phyloP scores from a whole-genome alignment of 1,284 basidiomycete genomes.

The Athelia psychrophila region DNA sequence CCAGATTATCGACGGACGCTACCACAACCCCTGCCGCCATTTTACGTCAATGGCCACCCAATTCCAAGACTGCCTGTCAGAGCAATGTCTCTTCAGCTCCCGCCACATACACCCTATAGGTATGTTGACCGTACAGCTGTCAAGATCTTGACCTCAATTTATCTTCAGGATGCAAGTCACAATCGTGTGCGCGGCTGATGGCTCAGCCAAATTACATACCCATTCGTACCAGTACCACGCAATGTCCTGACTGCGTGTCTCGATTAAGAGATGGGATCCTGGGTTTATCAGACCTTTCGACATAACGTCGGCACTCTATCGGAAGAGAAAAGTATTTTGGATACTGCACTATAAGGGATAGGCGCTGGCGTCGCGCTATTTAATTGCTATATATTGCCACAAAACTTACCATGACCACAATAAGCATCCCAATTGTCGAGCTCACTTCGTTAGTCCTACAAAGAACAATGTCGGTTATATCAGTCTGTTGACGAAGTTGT shows the following conservation, averaged over 20 bases:
- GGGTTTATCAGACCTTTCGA: conserved; percentile 9
- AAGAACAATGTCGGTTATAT: no score
- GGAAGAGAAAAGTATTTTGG: no score
- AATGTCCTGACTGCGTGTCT: conserved; percentile 54
- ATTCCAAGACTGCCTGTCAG: conserved; percentile 60
- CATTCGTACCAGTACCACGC: conserved; percentile 63
- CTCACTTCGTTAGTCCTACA: no score
- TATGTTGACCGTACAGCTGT: conserved; percentile 26
- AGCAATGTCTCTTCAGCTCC: conserved; percentile 69
- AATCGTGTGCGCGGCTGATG: conserved; percentile 65
- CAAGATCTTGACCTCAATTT: conserved; percentile 2
- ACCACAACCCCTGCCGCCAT: conserved; percentile 69
- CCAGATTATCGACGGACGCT: conserved; percentile 77
- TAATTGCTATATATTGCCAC: no score
- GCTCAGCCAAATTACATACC: conserved; percentile 67
- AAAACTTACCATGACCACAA: neutral
- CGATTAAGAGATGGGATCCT: conserved; percentile 35
- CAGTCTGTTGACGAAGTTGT: no score
- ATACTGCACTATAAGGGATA: no score
- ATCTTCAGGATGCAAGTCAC: conserved; percentile 55
- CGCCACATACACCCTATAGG: conserved; percentile 58
- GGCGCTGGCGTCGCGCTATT: neutral
- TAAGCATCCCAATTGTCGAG: neutral
- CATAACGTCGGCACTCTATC: no score
- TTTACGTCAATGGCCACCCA: conserved; percentile 73